Evolutionary conservation across 2,329 filamentous ascomycete species (phyloP).

Genomic region (Huntiella moniliformis): DNA sequence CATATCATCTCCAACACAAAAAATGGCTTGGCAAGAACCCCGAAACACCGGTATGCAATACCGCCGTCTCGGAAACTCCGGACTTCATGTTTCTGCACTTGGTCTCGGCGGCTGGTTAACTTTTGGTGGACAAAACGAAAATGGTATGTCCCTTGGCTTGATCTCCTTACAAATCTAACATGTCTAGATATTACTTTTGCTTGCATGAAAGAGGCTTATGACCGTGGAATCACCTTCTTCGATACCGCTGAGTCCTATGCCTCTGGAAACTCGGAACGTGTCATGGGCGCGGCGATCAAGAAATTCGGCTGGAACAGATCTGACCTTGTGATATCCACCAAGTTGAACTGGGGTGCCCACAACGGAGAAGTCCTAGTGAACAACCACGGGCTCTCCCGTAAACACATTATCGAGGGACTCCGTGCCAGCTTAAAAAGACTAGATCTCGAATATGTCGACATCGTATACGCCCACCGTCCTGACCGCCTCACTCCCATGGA

Average conservation of each 20-base stretch:
- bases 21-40: conserved; percentile 26
- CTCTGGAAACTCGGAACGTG: conserved; percentile 41
- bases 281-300: conserved; percentile 42
- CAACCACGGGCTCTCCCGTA: conserved; percentile 47
- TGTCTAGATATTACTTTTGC: conserved; percentile 27
- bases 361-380: conserved; percentile 45
- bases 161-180: background rate
- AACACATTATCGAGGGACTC: conserved; percentile 51
- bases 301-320: conserved; percentile 42
- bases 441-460: conserved; percentile 42
- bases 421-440: conserved; percentile 38
- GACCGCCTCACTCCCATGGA: conserved; percentile 51
- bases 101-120: conserved; percentile 48
- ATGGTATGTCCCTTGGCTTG: background rate
- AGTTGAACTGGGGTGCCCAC: conserved; percentile 45
- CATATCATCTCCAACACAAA: conserved; percentile 8
- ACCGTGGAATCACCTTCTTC: conserved; percentile 43
- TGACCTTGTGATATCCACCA: conserved; percentile 42
- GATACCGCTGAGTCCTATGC: conserved; percentile 40
- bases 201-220: conserved; percentile 43
- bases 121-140: conserved; percentile 36
- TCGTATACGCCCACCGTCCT: conserved; percentile 50
- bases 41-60: conserved; percentile 27
- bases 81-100: conserved; percentile 43
- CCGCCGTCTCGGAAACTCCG: conserved; percentile 29